Conservation (phyloP, 106 monocot genomes). For the Chionographis japonica region DNA sequence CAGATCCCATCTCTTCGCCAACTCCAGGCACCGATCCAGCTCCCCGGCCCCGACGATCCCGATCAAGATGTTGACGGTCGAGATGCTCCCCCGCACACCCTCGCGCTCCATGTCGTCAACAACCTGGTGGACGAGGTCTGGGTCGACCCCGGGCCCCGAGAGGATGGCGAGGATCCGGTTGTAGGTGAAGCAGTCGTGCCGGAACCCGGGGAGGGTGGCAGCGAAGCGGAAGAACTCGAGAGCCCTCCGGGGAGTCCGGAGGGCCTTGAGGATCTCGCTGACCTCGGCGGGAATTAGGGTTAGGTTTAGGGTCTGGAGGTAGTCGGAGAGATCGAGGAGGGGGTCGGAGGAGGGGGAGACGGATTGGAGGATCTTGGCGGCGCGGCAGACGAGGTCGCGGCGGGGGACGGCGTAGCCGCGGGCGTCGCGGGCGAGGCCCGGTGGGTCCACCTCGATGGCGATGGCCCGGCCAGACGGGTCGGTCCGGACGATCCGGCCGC, state of each 20-base stretch:
- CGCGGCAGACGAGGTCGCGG: conserved; percentile 78
- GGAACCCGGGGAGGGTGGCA: conserved; percentile 49
- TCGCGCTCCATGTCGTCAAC: conserved; percentile 73
- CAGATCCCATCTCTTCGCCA: conserved; percentile 68
- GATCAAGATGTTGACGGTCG: conserved; percentile 82
- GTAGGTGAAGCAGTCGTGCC: conserved; percentile 87
- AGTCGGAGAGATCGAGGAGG: conserved; percentile 70
- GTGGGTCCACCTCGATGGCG: conserved; percentile 48
- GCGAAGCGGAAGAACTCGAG: conserved; percentile 74
- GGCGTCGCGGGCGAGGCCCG: conserved; percentile 31
- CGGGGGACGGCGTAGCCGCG: conserved; percentile 68
- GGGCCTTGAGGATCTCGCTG: conserved; percentile 73
- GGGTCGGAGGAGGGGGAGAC: conserved; percentile 40
- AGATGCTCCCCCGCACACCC: conserved; percentile 68
- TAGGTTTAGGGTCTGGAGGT: conserved; percentile 51
- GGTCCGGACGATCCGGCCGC: conserved; percentile 48
- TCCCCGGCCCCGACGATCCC: conserved; percentile 41
- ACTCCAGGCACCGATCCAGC: conserved; percentile 56
- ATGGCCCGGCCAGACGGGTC: conserved; percentile 46
- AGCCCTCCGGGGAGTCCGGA: conserved; percentile 22
- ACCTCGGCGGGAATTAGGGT: conserved; percentile 64
- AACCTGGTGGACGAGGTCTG: conserved; percentile 23
- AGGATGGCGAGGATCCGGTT: conserved; percentile 68
- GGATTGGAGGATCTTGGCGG: conserved; percentile 43
- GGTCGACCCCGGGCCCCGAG: conserved; percentile 8